Evolutionary conservation across 106 monocot genomes (phyloP), one percentile per base, ranked within the genome.

Genomic region (Posidonia australis): DNA sequence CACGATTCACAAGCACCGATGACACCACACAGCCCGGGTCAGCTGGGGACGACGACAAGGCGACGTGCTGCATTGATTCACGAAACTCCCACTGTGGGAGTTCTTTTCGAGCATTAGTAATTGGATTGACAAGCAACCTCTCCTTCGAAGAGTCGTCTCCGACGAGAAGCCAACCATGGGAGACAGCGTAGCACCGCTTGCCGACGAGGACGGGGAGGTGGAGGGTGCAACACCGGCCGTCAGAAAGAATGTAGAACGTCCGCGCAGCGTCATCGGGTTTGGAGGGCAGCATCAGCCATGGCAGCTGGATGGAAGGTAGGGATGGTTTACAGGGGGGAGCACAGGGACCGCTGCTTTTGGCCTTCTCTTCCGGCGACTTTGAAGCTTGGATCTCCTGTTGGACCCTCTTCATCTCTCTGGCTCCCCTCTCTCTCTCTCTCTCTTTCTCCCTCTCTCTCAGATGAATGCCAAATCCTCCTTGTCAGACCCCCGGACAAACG

Each of bases 221-320:
- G 36, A 7, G 64, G 22, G 20, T 25, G 46, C 44, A 14, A 14
- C 13, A 21, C 22, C 22, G 46, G 16, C 46, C 45, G 2, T 24
- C 3, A 0, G 46, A 45, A 21, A 64, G 27, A 23, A 26, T 23
- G 64, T 64, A 48, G 64, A 64, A 64, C 14, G 46, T 46, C n/a
- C 46, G 45, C 4, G 25, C 46, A 6, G 45, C 4, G 23, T 4
- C 12, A 14, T 22, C 46, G 45, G 46, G 44, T 13, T 22, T 64
- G 14, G 44, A 24, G 9, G 64, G 64, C 18, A 64, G 64, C 26
- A 64, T 64, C 16, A 64, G 64, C 64, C 23, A 46, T 28, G 62
- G 62, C 22, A 22, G 10, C 43, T 10, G 11, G 13, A 43, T 14
- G 64, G 64, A 2, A 16, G 46, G 20, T 3, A 2, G 42, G 11